Evolutionary conservation across 805 yeast genomes (phyloP).

Genomic region (Metschnikowia hibisci): DNA sequence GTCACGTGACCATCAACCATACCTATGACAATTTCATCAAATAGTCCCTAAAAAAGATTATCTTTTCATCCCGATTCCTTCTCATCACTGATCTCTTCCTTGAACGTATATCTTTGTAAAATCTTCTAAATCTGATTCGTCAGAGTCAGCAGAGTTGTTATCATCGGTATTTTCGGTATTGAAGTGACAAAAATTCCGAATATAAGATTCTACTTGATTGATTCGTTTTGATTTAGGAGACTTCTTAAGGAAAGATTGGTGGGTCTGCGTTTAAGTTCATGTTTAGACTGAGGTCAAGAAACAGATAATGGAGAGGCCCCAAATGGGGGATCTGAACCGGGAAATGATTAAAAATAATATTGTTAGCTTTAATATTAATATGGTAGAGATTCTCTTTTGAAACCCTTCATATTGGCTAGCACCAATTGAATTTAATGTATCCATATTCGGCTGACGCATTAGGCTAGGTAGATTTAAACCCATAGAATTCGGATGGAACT

Average conservation of each 20-base stretch:
- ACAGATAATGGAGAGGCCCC: conserved; percentile 3
- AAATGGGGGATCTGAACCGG: conserved; percentile 9
- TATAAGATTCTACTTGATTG: not conserved
- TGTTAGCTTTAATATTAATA: not conserved
- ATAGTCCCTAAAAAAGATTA: no score
- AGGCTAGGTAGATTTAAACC: no score
- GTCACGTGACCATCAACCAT: no score
- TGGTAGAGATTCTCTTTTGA: not conserved
- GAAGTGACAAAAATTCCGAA: not conserved
- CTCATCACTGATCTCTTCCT: no score
- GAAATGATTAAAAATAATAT: no score
- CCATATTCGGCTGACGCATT: no score
- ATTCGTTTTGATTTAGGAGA: not conserved
- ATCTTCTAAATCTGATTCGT: conserved; percentile 6
- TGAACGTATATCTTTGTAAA: no score
- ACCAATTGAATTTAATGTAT: no score
- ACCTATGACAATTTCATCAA: no score
- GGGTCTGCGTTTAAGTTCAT: conserved; percentile 6
- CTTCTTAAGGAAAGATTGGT: not conserved
- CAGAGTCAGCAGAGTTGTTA: conserved; percentile 6
- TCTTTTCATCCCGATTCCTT: no score
- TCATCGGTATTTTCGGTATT: not conserved
- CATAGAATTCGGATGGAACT: no score
- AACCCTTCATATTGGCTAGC: no score
- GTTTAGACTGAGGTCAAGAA: conserved; percentile 7